These are phyloP conservation scores for Trichoderma sp. DNA, from an alignment of 2,329 filamentous ascomycete species.

Conservation along the genomic window DNA sequence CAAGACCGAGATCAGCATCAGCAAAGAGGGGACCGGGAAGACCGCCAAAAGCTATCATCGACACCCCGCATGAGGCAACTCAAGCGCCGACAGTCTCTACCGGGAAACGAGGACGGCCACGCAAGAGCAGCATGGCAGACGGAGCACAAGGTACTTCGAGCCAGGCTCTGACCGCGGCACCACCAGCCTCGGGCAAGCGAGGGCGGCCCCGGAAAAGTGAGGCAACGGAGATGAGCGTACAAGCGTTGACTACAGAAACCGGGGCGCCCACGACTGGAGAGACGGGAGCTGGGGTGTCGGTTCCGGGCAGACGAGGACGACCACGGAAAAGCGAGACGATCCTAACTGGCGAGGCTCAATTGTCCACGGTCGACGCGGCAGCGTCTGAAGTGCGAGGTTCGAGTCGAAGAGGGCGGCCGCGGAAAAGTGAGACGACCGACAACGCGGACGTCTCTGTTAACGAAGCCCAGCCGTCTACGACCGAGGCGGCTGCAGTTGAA, in stretches of 20 bases:
- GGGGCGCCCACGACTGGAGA: no score
- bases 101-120: slow-evolving; percentile 4
- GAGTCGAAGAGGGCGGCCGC: background rate
- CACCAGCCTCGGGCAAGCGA: no score
- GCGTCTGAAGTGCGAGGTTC: background rate
- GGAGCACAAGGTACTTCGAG: background rate
- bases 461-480: background rate
- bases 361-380: background rate
- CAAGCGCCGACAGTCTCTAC: background rate
- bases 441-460: background rate
- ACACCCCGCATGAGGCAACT: background rate
- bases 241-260: no score
- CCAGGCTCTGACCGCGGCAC: no score
- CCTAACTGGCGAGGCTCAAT: background rate
- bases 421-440: background rate
- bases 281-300: background rate
- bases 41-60: background rate
- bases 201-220: no score
- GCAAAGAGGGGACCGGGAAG: slow-evolving; percentile 12
- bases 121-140: background rate
- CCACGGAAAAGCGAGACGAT: background rate
- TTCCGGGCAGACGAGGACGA: background rate
- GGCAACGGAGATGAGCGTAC: no score
- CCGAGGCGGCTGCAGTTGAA: no score
- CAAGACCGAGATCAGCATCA: background rate